Evolutionary conservation across 768 basidiomycete genomes (phyloP), one percentile per base, ranked within the genome.

Genomic region (Tylopilus intermedius): DNA sequence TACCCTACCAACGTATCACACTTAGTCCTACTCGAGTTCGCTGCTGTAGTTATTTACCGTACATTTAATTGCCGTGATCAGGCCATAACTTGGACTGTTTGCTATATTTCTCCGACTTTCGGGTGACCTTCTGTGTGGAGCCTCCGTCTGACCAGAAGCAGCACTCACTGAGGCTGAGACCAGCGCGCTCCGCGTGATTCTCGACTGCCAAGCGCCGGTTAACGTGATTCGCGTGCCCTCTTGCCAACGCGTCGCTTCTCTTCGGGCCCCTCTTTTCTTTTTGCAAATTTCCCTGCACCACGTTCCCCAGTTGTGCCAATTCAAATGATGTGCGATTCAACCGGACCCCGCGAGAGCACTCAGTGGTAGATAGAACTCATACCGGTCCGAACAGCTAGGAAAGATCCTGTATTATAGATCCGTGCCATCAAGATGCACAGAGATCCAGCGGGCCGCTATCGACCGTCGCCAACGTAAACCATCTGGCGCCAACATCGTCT

Each of bases 41-140:
- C 40, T n/a, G 55, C 30, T 62, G 63, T 64, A 63, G 53, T 56
- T 39, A 30, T 29, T 22, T 60, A 63, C 35, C 21, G 21, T 54
- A 50, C 14, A 30, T 50, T 18, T 18, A 18, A 18, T 18, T 26
- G 40, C 50, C 44, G 24, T 21, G 21, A n/a, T 49, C 18, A 49
- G 53, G 43, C 40, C 57, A 40, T 48, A 53, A 51, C 38, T 8
- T 10, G 30, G 7, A 30, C 30, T 30, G 33, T 33, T 49, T 56
- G 42, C 29, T 41, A 32, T 30, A 18, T 18, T 18, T 1, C 18
- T 18, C 18, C 18, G 15, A 5, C 2, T 24, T 24, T 24, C 24
- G 24, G 2, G 24, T 24, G 37, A 14, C 11, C 14, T 13, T 42
- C 30, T 35, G 22, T 44, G 24, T 29, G 24, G 32, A 5, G 13